Evolutionary conservation across 768 basidiomycete genomes (phyloP).

Genomic region (Rhodosporidiobolus sp.): DNA sequence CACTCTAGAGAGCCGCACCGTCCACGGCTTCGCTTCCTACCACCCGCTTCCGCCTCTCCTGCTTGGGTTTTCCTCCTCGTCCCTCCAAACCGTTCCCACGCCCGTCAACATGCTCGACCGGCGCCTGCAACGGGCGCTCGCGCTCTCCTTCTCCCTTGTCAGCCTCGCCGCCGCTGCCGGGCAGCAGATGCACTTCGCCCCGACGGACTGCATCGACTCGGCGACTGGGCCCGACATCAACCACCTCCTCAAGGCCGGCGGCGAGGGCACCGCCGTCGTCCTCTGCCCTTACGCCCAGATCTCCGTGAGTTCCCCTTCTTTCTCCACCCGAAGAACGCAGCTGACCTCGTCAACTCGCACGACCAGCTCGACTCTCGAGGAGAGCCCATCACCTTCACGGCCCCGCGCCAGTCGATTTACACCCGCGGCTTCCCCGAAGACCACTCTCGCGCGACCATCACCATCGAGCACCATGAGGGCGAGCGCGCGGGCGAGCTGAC

Average conservation of each 20-base stretch:
- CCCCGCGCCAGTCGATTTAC: conserved; percentile 26
- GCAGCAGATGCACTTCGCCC: neutral
- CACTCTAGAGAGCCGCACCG: neutral
- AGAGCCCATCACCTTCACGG: conserved; percentile 34
- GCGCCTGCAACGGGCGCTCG: neutral
- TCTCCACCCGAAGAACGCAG: neutral
- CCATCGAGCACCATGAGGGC: conserved; percentile 16
- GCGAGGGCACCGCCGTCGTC: conserved; percentile 12
- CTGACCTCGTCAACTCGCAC: neutral
- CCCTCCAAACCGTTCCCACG: neutral
- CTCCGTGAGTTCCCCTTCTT: neutral
- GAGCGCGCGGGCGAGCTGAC: conserved; percentile 24
- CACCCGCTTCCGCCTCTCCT: too few species aligned
- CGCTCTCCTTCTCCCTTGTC: neutral
- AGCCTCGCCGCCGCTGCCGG: neutral
- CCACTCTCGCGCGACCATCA: conserved; percentile 29
- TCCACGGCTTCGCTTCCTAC: too few species aligned
- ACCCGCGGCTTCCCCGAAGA: conserved; percentile 30
- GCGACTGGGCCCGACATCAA: conserved; percentile 25
- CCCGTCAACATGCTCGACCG: neutral
- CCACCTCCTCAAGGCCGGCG: conserved; percentile 25
- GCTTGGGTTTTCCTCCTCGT: neutral
- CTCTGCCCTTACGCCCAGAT: conserved; percentile 33
- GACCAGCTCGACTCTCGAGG: conserved; percentile 24
- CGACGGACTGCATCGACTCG: conserved; percentile 25